These are phyloP conservation scores for Xylaria cubensis DNA, from an alignment of 495 filamentous ascomycete species.

Conservation along the genomic window DNA sequence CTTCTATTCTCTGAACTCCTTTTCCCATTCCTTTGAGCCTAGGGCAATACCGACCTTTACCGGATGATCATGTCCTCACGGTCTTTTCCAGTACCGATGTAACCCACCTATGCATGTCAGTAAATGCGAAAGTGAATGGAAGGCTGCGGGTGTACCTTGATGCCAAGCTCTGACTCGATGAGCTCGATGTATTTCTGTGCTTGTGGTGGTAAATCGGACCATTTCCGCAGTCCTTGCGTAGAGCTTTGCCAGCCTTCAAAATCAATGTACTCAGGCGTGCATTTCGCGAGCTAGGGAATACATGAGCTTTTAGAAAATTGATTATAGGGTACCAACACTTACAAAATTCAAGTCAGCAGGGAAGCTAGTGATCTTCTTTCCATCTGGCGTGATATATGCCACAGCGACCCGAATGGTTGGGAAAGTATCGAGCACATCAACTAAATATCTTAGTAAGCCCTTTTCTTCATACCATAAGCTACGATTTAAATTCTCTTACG, in stretches of 20 bases:
- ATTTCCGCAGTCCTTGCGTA: conserved; percentile 67
- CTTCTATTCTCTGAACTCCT: conserved; percentile 22
- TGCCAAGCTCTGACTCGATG: conserved; percentile 77
- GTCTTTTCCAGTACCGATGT: conserved; percentile 79
- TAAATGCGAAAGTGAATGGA: neutral
- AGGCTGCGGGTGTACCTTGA: conserved; percentile 53
- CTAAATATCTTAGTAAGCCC: conserved; percentile 33
- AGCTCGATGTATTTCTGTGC: conserved; percentile 78
- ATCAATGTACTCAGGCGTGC: conserved; percentile 72
- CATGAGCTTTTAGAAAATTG: conserved; percentile 37
- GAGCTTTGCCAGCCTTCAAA: conserved; percentile 80
- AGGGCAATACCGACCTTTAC: conserved; percentile 10
- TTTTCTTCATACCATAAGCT: neutral
- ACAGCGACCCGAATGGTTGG: conserved; percentile 79
- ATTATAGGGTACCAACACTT: conserved; percentile 44
- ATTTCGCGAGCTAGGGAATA: conserved; percentile 35
- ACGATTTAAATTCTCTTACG: neutral
- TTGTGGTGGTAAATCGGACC: conserved; percentile 72
- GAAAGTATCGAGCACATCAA: conserved; percentile 89
- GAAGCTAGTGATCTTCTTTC: conserved; percentile 63
- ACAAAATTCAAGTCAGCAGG: conserved; percentile 74
- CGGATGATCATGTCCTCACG: conserved; percentile 60
- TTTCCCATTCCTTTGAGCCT: neutral
- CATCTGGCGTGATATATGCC: conserved; percentile 65
- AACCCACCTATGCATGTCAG: conserved; percentile 49